Conservation (phyloP, 805 yeast species). For the Candida silvicultrix region DNA sequence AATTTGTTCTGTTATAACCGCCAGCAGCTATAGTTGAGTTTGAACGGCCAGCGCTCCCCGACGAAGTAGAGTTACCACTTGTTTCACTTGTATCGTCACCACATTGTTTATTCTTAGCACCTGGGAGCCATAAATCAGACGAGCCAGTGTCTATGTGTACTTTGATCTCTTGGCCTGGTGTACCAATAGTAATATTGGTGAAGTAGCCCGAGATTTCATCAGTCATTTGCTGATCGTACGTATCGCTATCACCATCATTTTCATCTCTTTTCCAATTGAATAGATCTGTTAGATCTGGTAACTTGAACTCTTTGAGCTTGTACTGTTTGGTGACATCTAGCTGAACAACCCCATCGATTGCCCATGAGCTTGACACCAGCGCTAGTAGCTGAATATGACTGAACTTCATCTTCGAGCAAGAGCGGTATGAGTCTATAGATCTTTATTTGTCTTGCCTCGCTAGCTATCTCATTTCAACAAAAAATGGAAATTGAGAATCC, state of each 20-base stretch:
- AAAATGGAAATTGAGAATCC: too few relatives aligned
- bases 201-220: slow-evolving; percentile 15
- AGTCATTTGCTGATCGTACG: background rate
- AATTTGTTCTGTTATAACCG: background rate
- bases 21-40: background rate
- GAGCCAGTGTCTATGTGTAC: slow-evolving; percentile 27
- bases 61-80: background rate
- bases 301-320: background rate
- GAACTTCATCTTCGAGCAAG: background rate
- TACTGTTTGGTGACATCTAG: background rate
- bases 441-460: too few relatives aligned
- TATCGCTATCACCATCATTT: background rate
- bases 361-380: background rate
- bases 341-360: background rate
- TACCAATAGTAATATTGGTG: slow-evolving; percentile 25
- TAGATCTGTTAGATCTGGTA: background rate
- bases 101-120: slow-evolving; percentile 13
- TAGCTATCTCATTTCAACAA: too few relatives aligned
- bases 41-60: background rate
- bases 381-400: background rate
- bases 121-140: slow-evolving; percentile 23
- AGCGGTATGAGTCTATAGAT: too few relatives aligned
- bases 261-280: background rate
- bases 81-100: background rate
- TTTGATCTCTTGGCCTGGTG: slow-evolving; percentile 16